Evolutionary conservation across 495 filamentous ascomycete genomes (phyloP).

Genomic region (Penicillium samsonianum): DNA sequence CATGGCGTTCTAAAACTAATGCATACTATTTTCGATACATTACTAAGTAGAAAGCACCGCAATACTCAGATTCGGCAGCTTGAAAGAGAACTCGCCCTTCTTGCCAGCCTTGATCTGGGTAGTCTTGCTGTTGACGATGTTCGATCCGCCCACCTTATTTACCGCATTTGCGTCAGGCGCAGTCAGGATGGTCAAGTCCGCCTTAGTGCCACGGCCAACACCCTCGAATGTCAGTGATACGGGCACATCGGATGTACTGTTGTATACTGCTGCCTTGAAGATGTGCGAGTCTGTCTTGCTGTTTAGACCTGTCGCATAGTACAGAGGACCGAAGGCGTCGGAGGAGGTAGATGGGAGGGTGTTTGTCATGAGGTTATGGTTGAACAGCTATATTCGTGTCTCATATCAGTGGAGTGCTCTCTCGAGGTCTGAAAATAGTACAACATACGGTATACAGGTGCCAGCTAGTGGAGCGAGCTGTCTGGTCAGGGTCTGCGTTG

Average conservation of each 20-base stretch:
- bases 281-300: conserved; percentile 39
- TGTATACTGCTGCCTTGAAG: conserved; percentile 69
- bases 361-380: conserved; percentile 41
- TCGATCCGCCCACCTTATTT: conserved; percentile 41
- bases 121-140: conserved; percentile 48
- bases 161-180: conserved; percentile 46
- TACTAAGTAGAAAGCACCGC: conserved; percentile 47
- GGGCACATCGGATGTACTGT: conserved; percentile 52
- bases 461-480: conserved; percentile 47
- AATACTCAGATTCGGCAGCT: conserved; percentile 52
- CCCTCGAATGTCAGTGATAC: conserved; percentile 59
- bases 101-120: conserved; percentile 44
- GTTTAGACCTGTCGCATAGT: conserved; percentile 42
- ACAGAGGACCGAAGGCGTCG: conserved; percentile 44
- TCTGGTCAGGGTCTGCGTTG: conserved; percentile 42
- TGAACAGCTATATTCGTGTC: conserved; percentile 37
- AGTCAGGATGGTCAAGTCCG: conserved; percentile 58
- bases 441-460: conserved; percentile 37
- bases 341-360: conserved; percentile 46
- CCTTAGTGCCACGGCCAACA: conserved; percentile 43
- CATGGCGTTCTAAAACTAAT: not conserved
- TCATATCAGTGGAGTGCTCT: not conserved
- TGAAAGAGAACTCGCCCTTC: conserved; percentile 50
- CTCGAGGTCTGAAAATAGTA: not conserved
- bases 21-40: not conserved